Conservation (phyloP, 2,329 filamentous ascomycete genomes). For the Hypoxylon rubiginosum region DNA sequence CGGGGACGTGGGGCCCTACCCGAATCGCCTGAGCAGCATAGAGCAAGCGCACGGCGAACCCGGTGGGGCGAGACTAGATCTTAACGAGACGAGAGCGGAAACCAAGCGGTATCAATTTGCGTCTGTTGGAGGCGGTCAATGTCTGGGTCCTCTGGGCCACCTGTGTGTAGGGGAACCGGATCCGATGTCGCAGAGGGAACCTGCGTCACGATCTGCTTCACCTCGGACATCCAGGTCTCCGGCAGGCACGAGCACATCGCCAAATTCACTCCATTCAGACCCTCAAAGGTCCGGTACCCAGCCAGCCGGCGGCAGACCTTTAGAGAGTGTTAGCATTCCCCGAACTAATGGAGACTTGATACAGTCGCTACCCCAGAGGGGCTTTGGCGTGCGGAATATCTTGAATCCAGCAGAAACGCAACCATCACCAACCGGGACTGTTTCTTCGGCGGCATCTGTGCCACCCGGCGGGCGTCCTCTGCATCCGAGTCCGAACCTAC, state of each 20-base stretch:
- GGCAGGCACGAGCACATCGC: constrained; percentile 52
- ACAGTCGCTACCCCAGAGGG: constrained; percentile 52
- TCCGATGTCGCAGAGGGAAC: constrained; percentile 74
- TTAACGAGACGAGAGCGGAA: constrained; percentile 46
- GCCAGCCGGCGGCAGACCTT: constrained; percentile 46
- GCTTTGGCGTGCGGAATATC: constrained; percentile 60
- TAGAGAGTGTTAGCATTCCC: constrained; percentile 47
- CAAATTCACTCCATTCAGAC: constrained; percentile 48
- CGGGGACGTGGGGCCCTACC: constrained; percentile 48
- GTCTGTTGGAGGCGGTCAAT: constrained; percentile 63
- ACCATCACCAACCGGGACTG: constrained; percentile 38
- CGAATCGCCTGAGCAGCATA: constrained; percentile 43
- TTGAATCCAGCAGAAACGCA: constrained; percentile 58
- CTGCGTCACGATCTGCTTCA: constrained; percentile 69
- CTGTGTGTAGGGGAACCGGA: constrained; percentile 68
- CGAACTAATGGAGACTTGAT: constrained; percentile 50
- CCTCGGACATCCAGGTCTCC: constrained; percentile 62
- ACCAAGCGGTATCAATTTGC: constrained; percentile 48
- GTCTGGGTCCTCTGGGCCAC: constrained; percentile 66
- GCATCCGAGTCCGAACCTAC: constrained; percentile 34
- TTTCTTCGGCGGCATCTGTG: constrained; percentile 38
- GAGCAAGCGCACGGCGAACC: constrained; percentile 45
- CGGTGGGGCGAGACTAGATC: constrained; percentile 47
- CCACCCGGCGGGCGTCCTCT: constrained; percentile 35
- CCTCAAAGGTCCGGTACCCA: constrained; percentile 51